Evolutionary conservation across 805 yeast species (phyloP), one percentile per base, ranked within the genome.

Genomic region (Zygosaccharomyces siamensis): DNA sequence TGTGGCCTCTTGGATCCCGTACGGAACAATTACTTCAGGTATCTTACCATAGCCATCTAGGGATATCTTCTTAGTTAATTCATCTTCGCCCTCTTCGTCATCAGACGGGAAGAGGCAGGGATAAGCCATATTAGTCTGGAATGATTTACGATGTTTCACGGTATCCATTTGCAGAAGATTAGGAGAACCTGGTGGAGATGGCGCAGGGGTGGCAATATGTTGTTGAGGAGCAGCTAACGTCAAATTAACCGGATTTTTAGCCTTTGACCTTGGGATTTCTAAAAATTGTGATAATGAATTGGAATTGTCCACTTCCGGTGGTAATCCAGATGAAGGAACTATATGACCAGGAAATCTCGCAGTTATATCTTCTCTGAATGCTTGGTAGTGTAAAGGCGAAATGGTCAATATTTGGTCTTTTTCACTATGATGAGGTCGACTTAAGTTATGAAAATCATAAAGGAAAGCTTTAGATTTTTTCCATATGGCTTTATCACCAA

Each of bases 361-460:
- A 3, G 74, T 64, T 2, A 90, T 64, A 51, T 88, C 95, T 45
- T 86, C 86, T 52, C 89, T 73, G 60, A 86, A 89, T 5, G 86
- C 80, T 59, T 81, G 83, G 61, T 87, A 92, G 55, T 90, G 96
- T n/a, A 87, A 66, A 0, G 96, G 96, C 0, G 96, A 82, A 7
- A 90, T 83, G 0, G 73, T 67, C 43, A 76, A 68, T 43, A 61
- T 63, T 41, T 57, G 63, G 35, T 70, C 54, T 27, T 52, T 59
- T 28, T 43, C 46, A 35, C 30, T 28, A 26, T 55, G 30, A n/a
- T 61, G 27, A 53, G 65, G 24, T 45, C 57, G 42, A 52, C 66
- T 50, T 53, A 61, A 49, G 1, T 62, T 72, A 59, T 74, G 77
- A 39, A 70, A 71, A 27, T 68, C 57, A 27, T 71, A 63, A 20